A percentile compares a stretch with the other conserved stretches of the same genome.
Conservation (phyloP, 768 basidiomycete species). For the Mycena olivaceomarginata region DNA sequence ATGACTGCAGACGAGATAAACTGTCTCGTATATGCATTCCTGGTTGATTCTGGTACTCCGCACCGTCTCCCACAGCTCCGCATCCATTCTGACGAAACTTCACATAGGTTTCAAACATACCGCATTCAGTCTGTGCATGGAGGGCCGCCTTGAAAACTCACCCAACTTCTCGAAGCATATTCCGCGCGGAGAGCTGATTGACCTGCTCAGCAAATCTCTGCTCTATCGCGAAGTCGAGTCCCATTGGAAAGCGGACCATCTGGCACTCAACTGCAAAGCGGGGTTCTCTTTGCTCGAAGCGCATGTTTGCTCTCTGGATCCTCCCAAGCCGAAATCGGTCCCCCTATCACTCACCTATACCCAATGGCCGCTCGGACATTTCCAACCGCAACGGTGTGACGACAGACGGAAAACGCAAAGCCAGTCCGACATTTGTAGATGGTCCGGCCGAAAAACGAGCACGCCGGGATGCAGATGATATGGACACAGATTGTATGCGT, state of each 20-base stretch:
- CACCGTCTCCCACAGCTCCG: slow-evolving; percentile 11
- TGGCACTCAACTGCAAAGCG: slow-evolving; percentile 80
- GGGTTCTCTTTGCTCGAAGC: slow-evolving; percentile 85
- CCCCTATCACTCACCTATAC: slow-evolving; percentile 35
- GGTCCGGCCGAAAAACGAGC: slow-evolving; percentile 79
- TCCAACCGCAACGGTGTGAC: slow-evolving; percentile 6
- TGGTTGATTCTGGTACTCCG: slow-evolving; percentile 84
- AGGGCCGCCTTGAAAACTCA: slow-evolving; percentile 82
- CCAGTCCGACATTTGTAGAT: slow-evolving; percentile 56
- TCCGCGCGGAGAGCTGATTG: slow-evolving; percentile 87
- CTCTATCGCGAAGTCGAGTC: slow-evolving; percentile 90
- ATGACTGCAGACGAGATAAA: slow-evolving; percentile 91
- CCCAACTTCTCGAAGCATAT: slow-evolving; percentile 83
- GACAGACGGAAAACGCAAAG: slow-evolving; percentile 69
- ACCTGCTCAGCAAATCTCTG: slow-evolving; percentile 87
- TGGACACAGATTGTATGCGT: slow-evolving; percentile 64
- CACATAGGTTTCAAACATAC: slow-evolving; percentile 85
- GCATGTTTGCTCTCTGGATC: slow-evolving; percentile 80
- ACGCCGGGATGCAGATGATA: slow-evolving; percentile 70
- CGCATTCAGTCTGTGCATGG: slow-evolving; percentile 87
- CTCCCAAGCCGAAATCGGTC: slow-evolving; percentile 52
- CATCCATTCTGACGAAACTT: slow-evolving; percentile 35
- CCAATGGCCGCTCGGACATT: slow-evolving; percentile 21
- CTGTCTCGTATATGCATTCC: slow-evolving; percentile 89
- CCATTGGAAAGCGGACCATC: slow-evolving; percentile 82